Evolutionary conservation across 139 green algal genomes (phyloP).

Genomic region (Ettlia oleoabundans): DNA sequence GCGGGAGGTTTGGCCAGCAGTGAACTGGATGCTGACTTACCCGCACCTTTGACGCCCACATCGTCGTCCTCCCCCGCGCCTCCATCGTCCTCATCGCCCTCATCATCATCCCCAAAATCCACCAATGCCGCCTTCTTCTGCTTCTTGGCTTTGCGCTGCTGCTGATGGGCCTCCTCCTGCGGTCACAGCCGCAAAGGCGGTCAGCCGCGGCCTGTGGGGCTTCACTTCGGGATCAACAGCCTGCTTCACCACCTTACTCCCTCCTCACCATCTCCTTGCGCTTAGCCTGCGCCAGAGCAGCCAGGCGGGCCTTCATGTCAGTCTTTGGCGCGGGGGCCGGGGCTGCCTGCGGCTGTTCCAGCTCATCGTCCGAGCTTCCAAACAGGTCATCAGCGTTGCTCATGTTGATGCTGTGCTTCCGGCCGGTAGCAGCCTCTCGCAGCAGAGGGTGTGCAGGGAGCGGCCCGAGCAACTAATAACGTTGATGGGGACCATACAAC

Average conservation of each 20-base stretch:
- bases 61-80: background rate
- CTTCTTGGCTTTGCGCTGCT: constrained; percentile 20
- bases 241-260: background rate
- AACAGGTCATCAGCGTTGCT: constrained; percentile 18
- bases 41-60: background rate
- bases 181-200: constrained; percentile 1
- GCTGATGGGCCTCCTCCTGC: constrained; percentile 8
- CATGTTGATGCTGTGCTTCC: background rate
- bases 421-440: background rate
- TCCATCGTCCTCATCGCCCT: constrained; percentile 41
- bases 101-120: constrained; percentile 59
- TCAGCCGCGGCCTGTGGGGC: too few relatives aligned
- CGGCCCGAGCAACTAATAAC: background rate
- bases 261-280: background rate
- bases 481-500: too few relatives aligned
- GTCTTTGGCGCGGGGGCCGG: background rate
- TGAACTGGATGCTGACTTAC: too few relatives aligned
- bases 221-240: background rate
- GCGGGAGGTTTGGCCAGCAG: too few relatives aligned
- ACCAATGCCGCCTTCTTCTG: constrained; percentile 14
- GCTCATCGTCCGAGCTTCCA: constrained; percentile 2
- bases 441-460: background rate
- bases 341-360: background rate
- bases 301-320: constrained; percentile 7
- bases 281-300: constrained; percentile 10